Evolutionary conservation across 257 asterid species (phyloP), one percentile per base, ranked within the genome.

Genomic region (Solanum verrucosum): DNA sequence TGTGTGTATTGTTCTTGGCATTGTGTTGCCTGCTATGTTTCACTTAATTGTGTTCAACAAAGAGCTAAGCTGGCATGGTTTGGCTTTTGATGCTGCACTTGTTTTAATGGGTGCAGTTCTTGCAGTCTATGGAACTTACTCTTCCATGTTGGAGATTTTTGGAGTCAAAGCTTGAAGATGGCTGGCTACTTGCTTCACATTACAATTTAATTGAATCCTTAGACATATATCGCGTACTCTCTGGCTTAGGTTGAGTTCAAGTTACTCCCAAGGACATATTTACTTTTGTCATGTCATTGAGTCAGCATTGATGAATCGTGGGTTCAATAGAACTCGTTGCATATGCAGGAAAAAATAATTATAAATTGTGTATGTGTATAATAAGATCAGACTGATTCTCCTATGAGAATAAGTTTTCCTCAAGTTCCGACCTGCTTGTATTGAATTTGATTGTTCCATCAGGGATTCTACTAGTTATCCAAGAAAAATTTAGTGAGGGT

Each of bases 1-100:
- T 65, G 78, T 84, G 40, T 84, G 79, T 21, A 35, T 84, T 84
- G 40, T 84, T 65, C 37, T 84, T 12, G 79, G 87, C 27, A 38
- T 65, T 84, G 79, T 84, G 78, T 38, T 65, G 37, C 87, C 87
- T 84, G 87, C 87, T 4, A 14, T 84, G 87, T 65, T 84, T 38
- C 87, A 84, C 87, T 65, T 84, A 20, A 38, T 84, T 65, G 87
- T 65, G 29, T 84, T 35, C 37, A 84, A 84, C 65, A 31, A 84
- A 35, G 87, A 84, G 15, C 38, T 84, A 12, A 59, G 38, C 8
- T 65, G 59, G 73, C 59, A 23, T 15, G 18, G 87, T 23, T 37
- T 63, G 15, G 60, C 37, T 37, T 37, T 38, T 25, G 87, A 84
- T 63, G 75, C 38, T 59, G 87, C 78, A 63, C 87, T 84, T 68